phyloP scores from a whole-genome alignment of 108 stramenopile species.

The Nitzschia inconspicua region DNA sequence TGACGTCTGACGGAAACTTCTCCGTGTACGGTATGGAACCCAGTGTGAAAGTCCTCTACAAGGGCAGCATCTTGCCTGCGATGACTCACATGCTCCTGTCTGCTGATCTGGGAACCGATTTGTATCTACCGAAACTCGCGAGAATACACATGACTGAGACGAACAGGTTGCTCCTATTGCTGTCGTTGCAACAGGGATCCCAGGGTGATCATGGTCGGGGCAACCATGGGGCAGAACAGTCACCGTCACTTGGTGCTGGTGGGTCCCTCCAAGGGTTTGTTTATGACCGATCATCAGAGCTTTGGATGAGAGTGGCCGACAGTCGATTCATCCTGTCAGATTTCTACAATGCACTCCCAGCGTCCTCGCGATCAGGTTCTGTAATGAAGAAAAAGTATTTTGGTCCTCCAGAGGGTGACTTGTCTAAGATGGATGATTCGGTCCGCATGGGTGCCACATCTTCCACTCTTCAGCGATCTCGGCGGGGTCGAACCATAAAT shows the following conservation, averaged over 20 bases:
- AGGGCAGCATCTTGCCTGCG: conserved; percentile 70
- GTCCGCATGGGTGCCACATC: conserved; percentile 48
- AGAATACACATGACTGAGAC: conserved; percentile 68
- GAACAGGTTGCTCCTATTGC: conserved; percentile 56
- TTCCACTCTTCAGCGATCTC: conserved; percentile 33
- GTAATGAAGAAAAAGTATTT: not conserved
- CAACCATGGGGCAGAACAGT: not conserved
- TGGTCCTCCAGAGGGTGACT: conserved; percentile 33
- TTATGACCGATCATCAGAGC: conserved; percentile 59
- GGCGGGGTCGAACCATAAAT: conserved; percentile 17
- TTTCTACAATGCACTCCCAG: conserved; percentile 66
- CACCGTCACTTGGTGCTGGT: conserved; percentile 34
- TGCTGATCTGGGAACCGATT: conserved; percentile 16
- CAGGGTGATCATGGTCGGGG: not conserved
- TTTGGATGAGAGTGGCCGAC: conserved; percentile 82
- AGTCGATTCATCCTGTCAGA: conserved; percentile 81
- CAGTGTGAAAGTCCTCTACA: conserved; percentile 44
- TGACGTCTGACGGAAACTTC: conserved; percentile 70
- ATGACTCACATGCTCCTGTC: conserved; percentile 77
- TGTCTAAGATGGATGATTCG: conserved; percentile 61
- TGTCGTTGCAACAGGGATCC: conserved; percentile 30
- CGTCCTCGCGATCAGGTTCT: not conserved
- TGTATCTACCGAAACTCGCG: conserved; percentile 52
- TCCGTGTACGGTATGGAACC: conserved; percentile 50
- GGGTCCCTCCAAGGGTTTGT: conserved; percentile 75